phyloP scores from a whole-genome alignment of 345 rosid genomes.

The Pugionium dolabratum region DNA sequence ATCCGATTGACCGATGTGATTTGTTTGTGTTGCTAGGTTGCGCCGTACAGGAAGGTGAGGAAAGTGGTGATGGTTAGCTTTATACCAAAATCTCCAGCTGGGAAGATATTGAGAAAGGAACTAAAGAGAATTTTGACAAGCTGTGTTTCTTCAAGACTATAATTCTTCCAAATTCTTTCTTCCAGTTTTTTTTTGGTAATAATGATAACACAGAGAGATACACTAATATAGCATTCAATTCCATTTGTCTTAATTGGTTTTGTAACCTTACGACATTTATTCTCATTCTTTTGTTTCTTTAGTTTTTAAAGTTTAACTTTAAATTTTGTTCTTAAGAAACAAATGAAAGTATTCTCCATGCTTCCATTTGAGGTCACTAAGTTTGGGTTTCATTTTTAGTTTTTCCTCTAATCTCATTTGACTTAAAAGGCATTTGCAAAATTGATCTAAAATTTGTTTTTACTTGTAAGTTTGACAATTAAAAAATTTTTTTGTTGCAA shows the following conservation, averaged over 20 bases:
- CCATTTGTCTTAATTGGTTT: conserved; percentile 12
- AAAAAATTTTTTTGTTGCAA: too few relatives aligned
- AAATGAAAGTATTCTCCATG: too few relatives aligned
- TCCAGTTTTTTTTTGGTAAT: neutral
- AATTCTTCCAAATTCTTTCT: neutral
- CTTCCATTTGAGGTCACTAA: too few relatives aligned
- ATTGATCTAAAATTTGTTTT: too few relatives aligned
- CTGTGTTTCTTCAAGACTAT: conserved; percentile 50
- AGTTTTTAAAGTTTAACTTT: too few relatives aligned
- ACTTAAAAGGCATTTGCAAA: too few relatives aligned
- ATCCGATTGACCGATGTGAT: neutral
- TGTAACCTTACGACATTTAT: neutral
- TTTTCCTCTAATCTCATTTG: too few relatives aligned
- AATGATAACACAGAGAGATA: conserved; percentile 18
- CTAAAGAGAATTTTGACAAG: conserved; percentile 44
- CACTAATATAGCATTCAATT: conserved; percentile 1
- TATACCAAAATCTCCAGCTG: conserved; percentile 78
- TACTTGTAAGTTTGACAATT: too few relatives aligned
- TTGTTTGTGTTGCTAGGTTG: conserved; percentile 49
- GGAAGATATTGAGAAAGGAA: conserved; percentile 77
- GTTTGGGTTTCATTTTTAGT: too few relatives aligned
- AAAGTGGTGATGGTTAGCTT: conserved; percentile 59
- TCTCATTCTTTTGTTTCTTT: too few relatives aligned
- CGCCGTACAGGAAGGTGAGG: conserved; percentile 86
- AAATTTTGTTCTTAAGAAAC: too few relatives aligned